Base-by-base conservation (phyloP, 345 rosid species). In the Nephelium lappaceum region DNA sequence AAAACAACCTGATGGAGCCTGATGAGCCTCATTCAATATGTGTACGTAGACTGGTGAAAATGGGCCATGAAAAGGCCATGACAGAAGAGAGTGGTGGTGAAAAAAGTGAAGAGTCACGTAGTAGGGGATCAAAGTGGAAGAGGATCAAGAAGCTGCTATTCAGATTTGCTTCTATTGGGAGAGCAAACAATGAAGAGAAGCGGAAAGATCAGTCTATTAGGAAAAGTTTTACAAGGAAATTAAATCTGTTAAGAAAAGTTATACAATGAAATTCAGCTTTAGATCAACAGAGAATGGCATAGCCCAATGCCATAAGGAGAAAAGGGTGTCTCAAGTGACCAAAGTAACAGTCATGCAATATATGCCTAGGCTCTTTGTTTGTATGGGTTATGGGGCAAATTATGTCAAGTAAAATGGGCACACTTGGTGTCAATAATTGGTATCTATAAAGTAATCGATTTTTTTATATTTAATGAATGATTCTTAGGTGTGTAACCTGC, bases 311-410 rank as follows among this genome's bases (percentile, higher is more conserved):
- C 69, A 67, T 16, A 84, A 83, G 31, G 83, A 75, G 79, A 71
- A 79, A 45, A 27, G 77, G 63, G 77, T 42, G 57, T 49, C 84
- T 39, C 69, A 81, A 36, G 65, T 67, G 25, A 69, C 78, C 66
- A 73, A 80, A 72, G 72, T 79, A 73, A 63, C 81, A 15, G 62
- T 76, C 0, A 55, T 47, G n/a, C 84, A 83, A 55, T 73, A 77
- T 53, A 83, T 77, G 82, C 87, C 89, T 5, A 81, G 79, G 75
- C 75, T 83, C 72, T 83, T 85, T 42, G 82, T 84, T 51, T 88
- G 91, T 71, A 64, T 88, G 86, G 91, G 90, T 24, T 80, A 67
- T 38, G 78, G 83, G 18, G 39, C 76, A 16, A 82, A 71, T 19
- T 82, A 36, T 73, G 80, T 55, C 19, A 15, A 69, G 39, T 78